These are phyloP conservation scores for Kingdonia uniflora DNA, from an alignment of 164 flowering plant species.

Conservation along the genomic window DNA sequence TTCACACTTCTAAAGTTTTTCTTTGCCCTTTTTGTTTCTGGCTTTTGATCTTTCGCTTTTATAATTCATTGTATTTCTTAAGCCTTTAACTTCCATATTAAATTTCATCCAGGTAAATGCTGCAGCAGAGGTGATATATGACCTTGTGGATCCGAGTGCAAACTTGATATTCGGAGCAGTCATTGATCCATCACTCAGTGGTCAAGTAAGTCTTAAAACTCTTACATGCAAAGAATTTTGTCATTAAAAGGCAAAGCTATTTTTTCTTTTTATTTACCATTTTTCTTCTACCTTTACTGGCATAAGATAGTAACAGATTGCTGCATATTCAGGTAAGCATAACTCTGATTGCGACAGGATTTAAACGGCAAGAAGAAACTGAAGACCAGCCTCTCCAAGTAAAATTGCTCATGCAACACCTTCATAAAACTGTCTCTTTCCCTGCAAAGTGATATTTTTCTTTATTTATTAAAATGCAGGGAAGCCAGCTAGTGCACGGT, in stretches of 20 bases:
- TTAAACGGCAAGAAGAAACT: slow-evolving; percentile 22
- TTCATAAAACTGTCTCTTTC: background rate
- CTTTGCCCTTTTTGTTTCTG: background rate
- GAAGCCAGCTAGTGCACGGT: slow-evolving; percentile 12
- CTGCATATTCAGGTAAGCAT: slow-evolving; percentile 18
- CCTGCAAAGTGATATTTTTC: too few species aligned
- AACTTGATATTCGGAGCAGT: slow-evolving; percentile 93
- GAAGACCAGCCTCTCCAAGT: slow-evolving; percentile 21
- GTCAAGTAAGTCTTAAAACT: slow-evolving; percentile 49
- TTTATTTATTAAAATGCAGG: slow-evolving; percentile 9
- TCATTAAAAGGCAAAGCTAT: too few species aligned
- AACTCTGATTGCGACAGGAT: slow-evolving; percentile 23
- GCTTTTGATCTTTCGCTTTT: background rate
- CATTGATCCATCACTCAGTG: slow-evolving; percentile 73
- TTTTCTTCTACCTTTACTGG: too few species aligned
- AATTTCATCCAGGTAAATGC: slow-evolving; percentile 64
- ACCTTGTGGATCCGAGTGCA: slow-evolving; percentile 89
- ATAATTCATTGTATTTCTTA: background rate
- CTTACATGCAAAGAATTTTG: too few species aligned
- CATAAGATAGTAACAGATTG: too few species aligned
- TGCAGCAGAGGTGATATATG: slow-evolving; percentile 92
- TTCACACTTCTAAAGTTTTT: too few species aligned
- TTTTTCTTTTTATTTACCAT: too few species aligned
- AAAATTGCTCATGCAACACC: background rate
- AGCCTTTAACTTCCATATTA: slow-evolving; percentile 4